Evolutionary conservation across 164 flowering plant species (phyloP), one percentile per base, ranked within the genome.

Genomic region (Vitis riparia): DNA sequence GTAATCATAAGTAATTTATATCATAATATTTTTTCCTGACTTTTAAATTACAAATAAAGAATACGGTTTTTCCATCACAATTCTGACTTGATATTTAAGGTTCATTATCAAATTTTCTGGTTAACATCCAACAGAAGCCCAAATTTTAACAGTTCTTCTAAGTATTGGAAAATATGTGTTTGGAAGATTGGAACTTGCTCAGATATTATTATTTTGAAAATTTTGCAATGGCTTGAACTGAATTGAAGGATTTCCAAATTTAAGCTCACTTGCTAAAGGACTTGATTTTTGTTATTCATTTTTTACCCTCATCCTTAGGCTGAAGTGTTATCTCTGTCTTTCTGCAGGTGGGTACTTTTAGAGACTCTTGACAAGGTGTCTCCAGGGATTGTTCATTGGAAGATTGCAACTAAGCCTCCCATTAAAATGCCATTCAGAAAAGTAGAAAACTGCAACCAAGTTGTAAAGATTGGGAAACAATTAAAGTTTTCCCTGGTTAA

Each of bases 401-500:
- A 91, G 82, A 76, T 84, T 49, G 97, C 98, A 68, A 82, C 77
- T 66, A 89, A 81, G 81, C 98, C 98, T 67, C 98, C 97, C 23
- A 91, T 93, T 16, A 91, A 91, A 72, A 78, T 93, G 91, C 98
- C 94, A 63, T 93, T 93, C 75, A 86, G 84, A 62, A 93, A 93
- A 87, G 97, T 91, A 27, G 98, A 93, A 71, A 93, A 93, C 75
- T 93, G 98, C 70, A 93, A 93, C 71, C 98, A 93, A 83, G 97
- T 89, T 29, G 85, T 93, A 37, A 90, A 90, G 83, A 84, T 93
- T 48, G 98, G 98, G 71, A 91, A 89, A 67, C 93, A 89, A 53
- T 70, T 93, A 77, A 90, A 84, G 79, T 93, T 93, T 82, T 93
- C 98, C 60, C 80, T 93, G 51, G 97, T 93, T 17, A 93, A 93